Evolutionary conservation across 352 stramenopile species (phyloP), one percentile per base, ranked within the genome.

Genomic region (Phytophthora megakarya): DNA sequence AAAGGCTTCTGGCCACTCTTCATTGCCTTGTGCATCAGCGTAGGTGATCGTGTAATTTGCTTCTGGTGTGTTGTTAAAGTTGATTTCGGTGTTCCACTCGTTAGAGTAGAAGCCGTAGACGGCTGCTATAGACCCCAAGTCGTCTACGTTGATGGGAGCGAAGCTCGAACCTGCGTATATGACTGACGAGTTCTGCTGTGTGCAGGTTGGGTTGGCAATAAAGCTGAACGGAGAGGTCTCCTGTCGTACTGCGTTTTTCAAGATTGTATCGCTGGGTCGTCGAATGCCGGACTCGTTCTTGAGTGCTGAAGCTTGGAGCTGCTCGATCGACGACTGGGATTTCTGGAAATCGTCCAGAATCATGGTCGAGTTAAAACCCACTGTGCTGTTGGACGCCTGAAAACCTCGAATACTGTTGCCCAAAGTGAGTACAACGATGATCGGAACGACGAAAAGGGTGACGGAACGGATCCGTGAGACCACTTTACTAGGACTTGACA

Each of bases 31-130:
- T 10, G 64, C 43, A 8, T 72, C 49, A 9, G 21, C 15, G 58
- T 59, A 67, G 15, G 39, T 57, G 39, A 60, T 39, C 16, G 58
- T 45, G 35, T 65, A 72, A n/a, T 48, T 26, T 11, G 52, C 49
- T 15, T 72, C 45, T 11, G 39, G 48, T 10, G 51, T 46, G 3
- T 48, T 58, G 33, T 68, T 63, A 18, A 67, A 64, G 30, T 66
- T 73, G 32, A 68, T 52, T 23, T 86, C 77, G 9, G 64, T 61
- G 49, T 86, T 84, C 77, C 77, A 86, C 12, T 84, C 75, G n/a
- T 72, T 64, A 3, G 71, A 60, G 11, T 68, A 54, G 38, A 86
- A 86, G n/a, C 77, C 77, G 46, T 82, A 86, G 13, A 78, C 57
- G 4, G 68, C 70, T 0, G 72, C 70, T 15, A 75, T 84, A 5